phyloP scores from a whole-genome alignment of 1,284 basidiomycete species.

The Meripilus lineatus region DNA sequence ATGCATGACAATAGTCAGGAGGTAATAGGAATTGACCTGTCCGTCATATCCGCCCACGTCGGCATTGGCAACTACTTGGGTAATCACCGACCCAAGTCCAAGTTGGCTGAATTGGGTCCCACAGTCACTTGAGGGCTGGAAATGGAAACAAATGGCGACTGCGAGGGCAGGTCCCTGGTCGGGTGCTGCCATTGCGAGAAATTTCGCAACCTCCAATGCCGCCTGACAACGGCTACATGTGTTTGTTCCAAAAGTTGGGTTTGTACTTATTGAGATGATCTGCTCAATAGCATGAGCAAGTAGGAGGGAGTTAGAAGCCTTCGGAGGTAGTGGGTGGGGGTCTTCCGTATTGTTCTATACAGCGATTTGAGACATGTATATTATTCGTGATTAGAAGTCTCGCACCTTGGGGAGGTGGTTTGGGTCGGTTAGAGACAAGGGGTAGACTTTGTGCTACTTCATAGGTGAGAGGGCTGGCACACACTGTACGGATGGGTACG shows the following conservation, averaged over 20 bases:
- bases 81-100: slow-evolving; percentile 54
- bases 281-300: slow-evolving; percentile 49
- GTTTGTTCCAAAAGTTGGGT: slow-evolving; percentile 43
- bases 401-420: slow-evolving; percentile 44
- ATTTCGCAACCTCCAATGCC: slow-evolving; percentile 59
- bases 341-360: slow-evolving; percentile 50
- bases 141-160: slow-evolving; percentile 56
- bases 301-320: slow-evolving; percentile 38
- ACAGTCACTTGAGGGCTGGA: slow-evolving; percentile 52
- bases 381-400: neutral
- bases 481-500: slow-evolving; percentile 10
- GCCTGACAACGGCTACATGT: slow-evolving; percentile 62
- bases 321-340: slow-evolving; percentile 60
- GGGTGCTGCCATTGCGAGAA: slow-evolving; percentile 62
- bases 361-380: neutral
- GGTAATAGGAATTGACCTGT: slow-evolving; percentile 36
- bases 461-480: slow-evolving; percentile 4
- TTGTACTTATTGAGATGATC: slow-evolving; percentile 47
- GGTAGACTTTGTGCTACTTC: slow-evolving; percentile 49
- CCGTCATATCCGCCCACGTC: slow-evolving; percentile 68
- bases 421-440: slow-evolving; percentile 55
- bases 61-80: slow-evolving; percentile 64
- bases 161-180: slow-evolving; percentile 54
- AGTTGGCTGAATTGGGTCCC: slow-evolving; percentile 40
- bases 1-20: neutral